These are phyloP conservation scores for Phialocephala sp. DNA, from an alignment of 2,329 filamentous ascomycete genomes.

Conservation along the genomic window DNA sequence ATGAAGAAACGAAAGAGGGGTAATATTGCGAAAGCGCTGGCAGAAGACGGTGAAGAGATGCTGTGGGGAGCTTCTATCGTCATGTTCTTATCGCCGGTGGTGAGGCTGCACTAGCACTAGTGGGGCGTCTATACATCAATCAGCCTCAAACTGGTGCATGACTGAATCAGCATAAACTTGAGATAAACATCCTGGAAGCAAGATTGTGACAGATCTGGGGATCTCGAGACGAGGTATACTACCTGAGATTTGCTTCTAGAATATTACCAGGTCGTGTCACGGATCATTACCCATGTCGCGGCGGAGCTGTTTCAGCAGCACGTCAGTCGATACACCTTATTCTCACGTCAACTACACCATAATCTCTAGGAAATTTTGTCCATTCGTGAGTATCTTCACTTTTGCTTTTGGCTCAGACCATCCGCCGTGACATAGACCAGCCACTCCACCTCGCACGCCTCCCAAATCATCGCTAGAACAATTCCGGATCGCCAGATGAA, in stretches of 20 bases:
- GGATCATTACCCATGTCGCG: background rate
- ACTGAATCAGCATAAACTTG: background rate
- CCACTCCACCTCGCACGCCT: slow-evolving; percentile 3
- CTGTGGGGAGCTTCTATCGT: slow-evolving; percentile 7
- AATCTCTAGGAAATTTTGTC: background rate
- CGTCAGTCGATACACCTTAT: background rate
- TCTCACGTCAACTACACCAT: background rate
- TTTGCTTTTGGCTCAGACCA: slow-evolving; percentile 5
- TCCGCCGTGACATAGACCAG: slow-evolving; percentile 1
- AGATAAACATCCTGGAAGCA: background rate
- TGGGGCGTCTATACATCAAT: background rate
- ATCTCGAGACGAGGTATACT: background rate
- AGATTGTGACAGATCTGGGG: background rate
- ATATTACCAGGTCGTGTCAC: background rate
- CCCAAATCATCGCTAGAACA: slow-evolving; percentile 12
- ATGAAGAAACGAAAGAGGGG: background rate
- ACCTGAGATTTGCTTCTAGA: background rate
- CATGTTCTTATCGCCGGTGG: slow-evolving; percentile 7
- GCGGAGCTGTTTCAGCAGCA: background rate
- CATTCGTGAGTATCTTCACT: background rate
- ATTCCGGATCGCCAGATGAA: slow-evolving; percentile 2
- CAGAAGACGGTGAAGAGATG: background rate
- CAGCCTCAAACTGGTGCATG: background rate
- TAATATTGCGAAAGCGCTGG: background rate
- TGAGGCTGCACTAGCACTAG: background rate